Evolutionary conservation across 2,329 filamentous ascomycete species (phyloP).

Genomic region (Aphanocladium album): DNA sequence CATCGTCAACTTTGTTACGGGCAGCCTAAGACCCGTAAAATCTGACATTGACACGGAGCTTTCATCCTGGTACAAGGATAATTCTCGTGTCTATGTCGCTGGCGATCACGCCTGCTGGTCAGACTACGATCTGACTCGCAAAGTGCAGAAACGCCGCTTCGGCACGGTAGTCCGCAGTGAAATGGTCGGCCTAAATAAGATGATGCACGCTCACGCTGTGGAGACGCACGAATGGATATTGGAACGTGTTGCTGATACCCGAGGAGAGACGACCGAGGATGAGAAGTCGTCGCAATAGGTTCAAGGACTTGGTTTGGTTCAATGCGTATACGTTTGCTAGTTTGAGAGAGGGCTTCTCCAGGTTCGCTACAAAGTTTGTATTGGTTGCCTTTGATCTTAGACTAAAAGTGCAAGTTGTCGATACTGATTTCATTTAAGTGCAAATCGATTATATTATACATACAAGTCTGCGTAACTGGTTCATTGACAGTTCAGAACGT

Average conservation of each 20-base stretch:
- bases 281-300: slow-evolving; percentile 30
- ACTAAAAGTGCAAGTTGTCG: neutral
- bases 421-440: neutral
- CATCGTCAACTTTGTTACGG: slow-evolving; percentile 76
- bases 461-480: too few species aligned
- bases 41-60: slow-evolving; percentile 71
- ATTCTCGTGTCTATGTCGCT: slow-evolving; percentile 75
- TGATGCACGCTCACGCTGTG: slow-evolving; percentile 51
- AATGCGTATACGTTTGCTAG: neutral
- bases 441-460: neutral
- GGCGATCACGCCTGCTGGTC: slow-evolving; percentile 71
- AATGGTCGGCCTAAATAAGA: slow-evolving; percentile 43
- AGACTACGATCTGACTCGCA: slow-evolving; percentile 54
- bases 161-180: slow-evolving; percentile 52
- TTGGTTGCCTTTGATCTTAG: neutral
- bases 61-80: slow-evolving; percentile 76
- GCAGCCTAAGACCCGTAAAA: slow-evolving; percentile 70
- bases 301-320: neutral
- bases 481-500: too few species aligned
- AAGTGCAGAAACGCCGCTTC: slow-evolving; percentile 56
- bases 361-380: neutral
- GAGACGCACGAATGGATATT: slow-evolving; percentile 51
- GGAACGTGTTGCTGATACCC: slow-evolving; percentile 30
- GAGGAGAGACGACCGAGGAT: slow-evolving; percentile 46
- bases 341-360: neutral